Conservation (phyloP, 2,329 filamentous ascomycete genomes). For the Colletotrichum musicola region DNA sequence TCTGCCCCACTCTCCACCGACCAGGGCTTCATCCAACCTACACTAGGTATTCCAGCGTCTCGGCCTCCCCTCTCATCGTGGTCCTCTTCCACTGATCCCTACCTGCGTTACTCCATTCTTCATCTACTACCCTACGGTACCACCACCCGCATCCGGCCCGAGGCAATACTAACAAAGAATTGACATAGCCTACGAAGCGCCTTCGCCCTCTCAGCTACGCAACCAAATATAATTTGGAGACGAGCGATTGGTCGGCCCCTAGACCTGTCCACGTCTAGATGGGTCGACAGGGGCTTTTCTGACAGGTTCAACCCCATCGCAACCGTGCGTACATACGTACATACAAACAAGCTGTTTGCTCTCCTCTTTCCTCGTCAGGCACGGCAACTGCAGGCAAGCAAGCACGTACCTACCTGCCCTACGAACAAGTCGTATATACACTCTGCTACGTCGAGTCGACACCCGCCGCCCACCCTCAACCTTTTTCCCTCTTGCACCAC, state of each 20-base stretch:
- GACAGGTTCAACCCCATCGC: constrained; percentile 24
- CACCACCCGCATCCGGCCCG: constrained; percentile 2
- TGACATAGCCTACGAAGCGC: neutral
- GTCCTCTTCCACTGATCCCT: too few relatives aligned
- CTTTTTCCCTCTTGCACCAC: constrained; percentile 13
- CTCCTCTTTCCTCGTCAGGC: too few relatives aligned
- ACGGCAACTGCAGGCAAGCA: neutral
- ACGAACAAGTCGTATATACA: constrained; percentile 4
- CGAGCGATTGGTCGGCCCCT: neutral
- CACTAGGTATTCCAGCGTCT: too few relatives aligned
- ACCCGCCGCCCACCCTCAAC: neutral
- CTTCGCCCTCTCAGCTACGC: constrained; percentile 12
- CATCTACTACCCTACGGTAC: too few relatives aligned
- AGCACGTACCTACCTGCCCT: neutral
- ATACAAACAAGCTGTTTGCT: constrained; percentile 12
- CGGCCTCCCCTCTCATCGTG: too few relatives aligned
- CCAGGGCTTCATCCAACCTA: too few relatives aligned
- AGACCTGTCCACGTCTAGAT: neutral
- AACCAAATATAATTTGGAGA: neutral
- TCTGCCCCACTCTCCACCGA: too few relatives aligned
- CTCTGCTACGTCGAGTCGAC: constrained; percentile 3
- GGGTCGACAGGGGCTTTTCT: neutral
- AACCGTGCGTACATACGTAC: constrained; percentile 16
- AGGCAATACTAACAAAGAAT: constrained; percentile 12
- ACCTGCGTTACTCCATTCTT: too few relatives aligned